Base-by-base conservation (phyloP, 2,329 filamentous ascomycete genomes). In the Fonsecaea erecta region DNA sequence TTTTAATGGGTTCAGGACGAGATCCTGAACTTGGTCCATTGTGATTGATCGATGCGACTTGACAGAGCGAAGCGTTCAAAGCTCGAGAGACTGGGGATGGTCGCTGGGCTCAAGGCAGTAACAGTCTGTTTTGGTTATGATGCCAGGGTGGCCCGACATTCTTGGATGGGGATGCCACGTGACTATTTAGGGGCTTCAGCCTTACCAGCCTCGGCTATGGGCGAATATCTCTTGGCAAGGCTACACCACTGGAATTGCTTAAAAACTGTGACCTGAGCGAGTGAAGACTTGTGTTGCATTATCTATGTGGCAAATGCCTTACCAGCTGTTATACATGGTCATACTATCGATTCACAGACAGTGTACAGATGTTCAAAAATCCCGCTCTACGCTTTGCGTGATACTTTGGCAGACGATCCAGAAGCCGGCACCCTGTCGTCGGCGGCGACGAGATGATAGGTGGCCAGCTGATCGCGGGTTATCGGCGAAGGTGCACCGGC, bases 401-500 rank as follows among this genome's bases (percentile, higher is more conserved):
- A 60, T 6, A 53, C 34, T 46, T 40, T 60, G 24, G 48, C 21
- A 26, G 26, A 35, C 11, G 24, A 28, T 18, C 52, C n/a, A 18
- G 28, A 14, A 5, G 11, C n/a, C n/a, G n/a, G n/a, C 3, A 21
- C 51, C 21, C 57, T 51, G 32, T 67, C 56, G 2, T 48, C 30
- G 34, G 68, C 34, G 30, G 68, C 34, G 12, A 55, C 51, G 62
- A 90, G 73, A 73, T 88, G 85, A 79, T 90, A 90, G 1, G 83
- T 86, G 68, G 79, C 75, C 72, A 88, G 76, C 65, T 85, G 83
- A 66, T 85, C 84, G 64, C 86, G 79, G 0, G 84, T 90, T 69
- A 96, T 82, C 68, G 76, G 77, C 57, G 88, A 88, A 0, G 95
- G 95, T 68, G 91, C 91, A 71, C 86, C 88, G 2, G 96, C 92